Evolutionary conservation across 2,329 filamentous ascomycete genomes (phyloP), one percentile per base, ranked within the genome.

Genomic region (Myrmaecium sp.): DNA sequence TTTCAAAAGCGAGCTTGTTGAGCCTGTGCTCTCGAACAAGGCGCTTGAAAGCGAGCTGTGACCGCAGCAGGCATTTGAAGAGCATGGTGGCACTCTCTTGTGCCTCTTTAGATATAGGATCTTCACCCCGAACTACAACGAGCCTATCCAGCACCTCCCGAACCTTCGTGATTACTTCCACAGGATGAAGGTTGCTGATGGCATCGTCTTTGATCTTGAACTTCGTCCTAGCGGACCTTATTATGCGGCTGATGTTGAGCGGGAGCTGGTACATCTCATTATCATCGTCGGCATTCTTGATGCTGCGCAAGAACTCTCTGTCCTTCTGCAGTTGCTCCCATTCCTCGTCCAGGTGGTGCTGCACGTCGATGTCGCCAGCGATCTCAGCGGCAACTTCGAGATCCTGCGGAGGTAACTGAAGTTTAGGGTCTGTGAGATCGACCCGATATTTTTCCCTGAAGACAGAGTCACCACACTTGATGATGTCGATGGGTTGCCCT

Each of bases 61-160:
- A 92, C 25, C 89, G 78, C 30, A 95, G 56, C 43, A 92, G 75
- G 8, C 81, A 80, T 60, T 94, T 95, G 67, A 94, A 83, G 7
- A 98, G 63, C 31, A 91, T 66, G 0, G 84, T 94, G 3, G 91
- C 80, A 42, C 80, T 94, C 25, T 70, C 57, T 40, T 99, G 81
- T 5, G 86, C 89, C 52, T 98, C 86, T 23, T 59, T 50, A 0
- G 89, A 94, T 30, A 98, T 71, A 0, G 60, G 51, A 47, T 98
- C 91, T 2, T 69, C 61, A 34, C 89, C 89, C 37, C 83, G 81
- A 36, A 98, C 83, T 38, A 94, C 75, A 23, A 81, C 62, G 46
- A 98, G 70, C 13, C 74, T 69, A 32, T 77, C 69, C 25, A 95
- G 60, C 38, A 94, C 57, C 21, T 69, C 66, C 37, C 71, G 68